Evolutionary conservation across 331 rosid genomes (phyloP).

Genomic region (Pyrus hybrid): DNA sequence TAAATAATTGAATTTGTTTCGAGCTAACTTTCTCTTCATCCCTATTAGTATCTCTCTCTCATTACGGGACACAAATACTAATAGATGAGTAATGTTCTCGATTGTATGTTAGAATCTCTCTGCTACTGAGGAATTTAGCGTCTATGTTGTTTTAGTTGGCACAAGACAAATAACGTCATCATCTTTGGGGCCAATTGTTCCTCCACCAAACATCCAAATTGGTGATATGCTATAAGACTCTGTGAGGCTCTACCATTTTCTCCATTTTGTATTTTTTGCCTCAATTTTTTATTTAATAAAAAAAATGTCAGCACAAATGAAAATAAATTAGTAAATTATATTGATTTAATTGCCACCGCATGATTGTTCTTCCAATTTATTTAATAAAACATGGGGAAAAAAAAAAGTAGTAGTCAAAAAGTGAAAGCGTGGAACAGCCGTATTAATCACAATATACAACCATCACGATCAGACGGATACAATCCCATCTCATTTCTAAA

Average conservation of each 20-base stretch:
- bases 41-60: too few relatives aligned
- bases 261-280: not conserved
- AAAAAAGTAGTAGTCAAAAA: not conserved
- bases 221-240: slow-evolving; percentile 15
- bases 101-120: too few relatives aligned
- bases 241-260: slow-evolving; percentile 34
- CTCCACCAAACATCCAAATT: slow-evolving; percentile 23
- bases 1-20: not conserved
- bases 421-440: not conserved
- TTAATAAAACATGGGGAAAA: not conserved
- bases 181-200: not conserved
- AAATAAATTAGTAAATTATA: not conserved
- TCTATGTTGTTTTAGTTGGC: not conserved
- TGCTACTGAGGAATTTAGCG: not conserved
- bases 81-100: too few relatives aligned
- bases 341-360: not conserved
- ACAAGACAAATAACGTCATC: slow-evolving; percentile 10
- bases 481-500: not conserved
- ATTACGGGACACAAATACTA: too few relatives aligned
- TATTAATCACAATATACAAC: not conserved
- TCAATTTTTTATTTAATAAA: not conserved
- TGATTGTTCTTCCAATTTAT: not conserved
- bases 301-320: not conserved
- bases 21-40: not conserved
- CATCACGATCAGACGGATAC: slow-evolving; percentile 2